Conservation (phyloP, 106 monocot species). For the Allium cepa region DNA sequence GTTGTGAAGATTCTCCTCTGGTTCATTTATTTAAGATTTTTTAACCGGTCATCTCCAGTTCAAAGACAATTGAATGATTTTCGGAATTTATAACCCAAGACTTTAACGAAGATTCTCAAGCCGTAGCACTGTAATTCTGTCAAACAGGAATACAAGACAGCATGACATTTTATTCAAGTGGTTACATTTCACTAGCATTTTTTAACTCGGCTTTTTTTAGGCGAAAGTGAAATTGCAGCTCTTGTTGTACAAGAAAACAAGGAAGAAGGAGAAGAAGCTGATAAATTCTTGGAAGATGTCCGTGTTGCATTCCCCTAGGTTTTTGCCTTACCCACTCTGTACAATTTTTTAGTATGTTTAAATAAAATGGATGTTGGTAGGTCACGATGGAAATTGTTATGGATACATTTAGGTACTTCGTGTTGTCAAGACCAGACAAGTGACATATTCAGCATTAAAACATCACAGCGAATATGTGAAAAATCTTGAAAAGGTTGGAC, state of each 20-base stretch:
- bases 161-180: no score
- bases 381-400: not conserved
- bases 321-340: not conserved
- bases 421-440: slow-evolving; percentile 96
- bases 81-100: no score
- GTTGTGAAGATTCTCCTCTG: no score
- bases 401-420: slow-evolving; percentile 64
- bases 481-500: no score
- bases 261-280: slow-evolving; percentile 63
- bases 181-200: no score
- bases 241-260: slow-evolving; percentile 55
- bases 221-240: slow-evolving; percentile 56
- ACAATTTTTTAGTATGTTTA: not conserved
- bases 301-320: slow-evolving; percentile 69
- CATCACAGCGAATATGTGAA: slow-evolving; percentile 75
- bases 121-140: no score
- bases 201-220: slow-evolving; percentile 13
- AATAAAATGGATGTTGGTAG: not conserved
- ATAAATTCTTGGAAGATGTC: slow-evolving; percentile 72
- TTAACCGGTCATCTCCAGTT: no score
- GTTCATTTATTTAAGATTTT: no score
- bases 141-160: no score
- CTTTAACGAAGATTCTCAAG: no score
- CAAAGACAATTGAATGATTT: no score
- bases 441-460: slow-evolving; percentile 82